Evolutionary conservation across 352 stramenopile genomes (phyloP).

Genomic region (Globisporangium echinulatum): DNA sequence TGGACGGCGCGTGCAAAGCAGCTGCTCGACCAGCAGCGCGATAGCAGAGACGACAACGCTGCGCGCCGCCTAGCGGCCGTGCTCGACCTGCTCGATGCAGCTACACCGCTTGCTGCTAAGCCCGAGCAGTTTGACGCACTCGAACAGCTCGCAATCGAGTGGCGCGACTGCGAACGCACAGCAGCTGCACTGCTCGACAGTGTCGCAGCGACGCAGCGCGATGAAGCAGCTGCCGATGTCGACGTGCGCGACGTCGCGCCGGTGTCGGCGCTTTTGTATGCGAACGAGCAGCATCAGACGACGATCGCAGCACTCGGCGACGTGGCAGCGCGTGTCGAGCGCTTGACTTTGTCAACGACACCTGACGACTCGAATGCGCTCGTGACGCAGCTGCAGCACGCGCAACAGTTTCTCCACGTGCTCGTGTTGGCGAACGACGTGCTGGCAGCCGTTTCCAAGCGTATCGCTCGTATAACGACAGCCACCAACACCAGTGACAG

Average conservation of each 20-base stretch:
- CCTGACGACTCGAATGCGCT: conserved; percentile 3
- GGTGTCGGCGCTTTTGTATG: conserved; percentile 6
- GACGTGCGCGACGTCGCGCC: conserved; percentile 6
- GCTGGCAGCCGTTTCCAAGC: conserved; percentile 10
- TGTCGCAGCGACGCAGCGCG: conserved; percentile 16
- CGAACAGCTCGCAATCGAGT: too few species aligned
- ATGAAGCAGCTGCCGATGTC: conserved; percentile 14
- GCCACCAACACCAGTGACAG: not conserved
- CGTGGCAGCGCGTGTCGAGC: too few species aligned
- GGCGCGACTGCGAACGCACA: conserved; percentile 10
- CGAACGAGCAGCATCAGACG: conserved; percentile 10
- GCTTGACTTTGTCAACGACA: conserved; percentile 1
- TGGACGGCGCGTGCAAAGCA: conserved; percentile 13
- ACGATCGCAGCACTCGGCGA: conserved; percentile 9
- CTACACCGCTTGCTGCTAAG: too few species aligned
- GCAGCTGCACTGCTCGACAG: conserved; percentile 18
- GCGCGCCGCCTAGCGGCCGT: too few species aligned
- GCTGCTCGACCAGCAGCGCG: too few species aligned
- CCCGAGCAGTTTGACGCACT: too few species aligned
- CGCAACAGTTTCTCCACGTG: conserved; percentile 14
- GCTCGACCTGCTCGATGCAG: too few species aligned
- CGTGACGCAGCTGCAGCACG: conserved; percentile 4
- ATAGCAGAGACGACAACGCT: too few species aligned
- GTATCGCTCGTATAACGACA: conserved; percentile 3
- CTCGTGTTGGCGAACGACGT: conserved; percentile 13